phyloP scores from a whole-genome alignment of 2,329 filamentous ascomycete species.

The Esteya vermicola region DNA sequence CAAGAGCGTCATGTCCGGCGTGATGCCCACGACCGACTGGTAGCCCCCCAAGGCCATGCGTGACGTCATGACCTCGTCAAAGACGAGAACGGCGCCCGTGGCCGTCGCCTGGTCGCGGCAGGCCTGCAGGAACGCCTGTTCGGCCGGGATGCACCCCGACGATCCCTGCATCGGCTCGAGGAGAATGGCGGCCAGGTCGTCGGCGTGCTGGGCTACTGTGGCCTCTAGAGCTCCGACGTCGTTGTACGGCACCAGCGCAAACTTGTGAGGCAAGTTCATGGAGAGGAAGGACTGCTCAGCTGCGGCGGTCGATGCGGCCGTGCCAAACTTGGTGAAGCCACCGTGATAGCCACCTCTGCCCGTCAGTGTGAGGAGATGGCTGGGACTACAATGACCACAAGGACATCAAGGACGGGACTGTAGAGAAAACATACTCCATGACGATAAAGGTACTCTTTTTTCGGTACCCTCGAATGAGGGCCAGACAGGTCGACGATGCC shows the following conservation, averaged over 20 bases:
- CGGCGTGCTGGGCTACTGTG: conserved; percentile 19
- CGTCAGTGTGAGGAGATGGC: too few relatives aligned
- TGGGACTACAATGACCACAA: too few relatives aligned
- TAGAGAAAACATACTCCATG: too few relatives aligned
- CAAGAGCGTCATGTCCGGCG: conserved; percentile 34
- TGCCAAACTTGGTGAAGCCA: conserved; percentile 23
- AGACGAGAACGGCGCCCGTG: conserved; percentile 42
- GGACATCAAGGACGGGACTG: too few relatives aligned
- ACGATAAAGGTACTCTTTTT: conserved; percentile 33
- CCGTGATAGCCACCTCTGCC: conserved; percentile 38
- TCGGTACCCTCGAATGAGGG: conserved; percentile 31
- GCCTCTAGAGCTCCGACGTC: conserved; percentile 32
- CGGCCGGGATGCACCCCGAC: conserved; percentile 39
- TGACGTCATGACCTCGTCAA: conserved; percentile 60
- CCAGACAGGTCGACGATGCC: conserved; percentile 43
- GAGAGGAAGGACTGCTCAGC: too few relatives aligned
- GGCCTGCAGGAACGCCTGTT: conserved; percentile 34
- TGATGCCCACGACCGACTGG: conserved; percentile 37
- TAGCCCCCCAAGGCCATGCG: conserved; percentile 43
- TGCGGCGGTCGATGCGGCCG: too few relatives aligned
- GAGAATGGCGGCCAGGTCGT: conserved; percentile 43
- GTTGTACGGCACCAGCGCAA: conserved; percentile 47
- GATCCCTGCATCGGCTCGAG: conserved; percentile 52
- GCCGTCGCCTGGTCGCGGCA: conserved; percentile 31
- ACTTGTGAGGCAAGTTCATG: conserved; percentile 25